Evolutionary conservation across 441 rosid genomes (phyloP).

Genomic region (Eutrema salsugineum): DNA sequence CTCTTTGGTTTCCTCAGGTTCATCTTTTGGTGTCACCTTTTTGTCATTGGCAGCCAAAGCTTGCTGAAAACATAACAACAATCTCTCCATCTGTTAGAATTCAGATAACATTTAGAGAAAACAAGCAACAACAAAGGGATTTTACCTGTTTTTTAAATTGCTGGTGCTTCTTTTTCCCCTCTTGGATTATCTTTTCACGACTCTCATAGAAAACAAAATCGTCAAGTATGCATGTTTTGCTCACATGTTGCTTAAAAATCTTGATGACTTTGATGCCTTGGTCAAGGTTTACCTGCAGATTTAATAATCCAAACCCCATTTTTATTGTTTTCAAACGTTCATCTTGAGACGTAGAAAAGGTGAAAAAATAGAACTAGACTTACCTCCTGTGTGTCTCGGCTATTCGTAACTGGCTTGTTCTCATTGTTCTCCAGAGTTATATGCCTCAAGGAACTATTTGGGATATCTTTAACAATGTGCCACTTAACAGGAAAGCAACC

Average conservation of each 20-base stretch:
- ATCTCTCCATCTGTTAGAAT: not conserved
- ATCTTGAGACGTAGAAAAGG: not conserved
- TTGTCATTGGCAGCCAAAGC: conserved; percentile 18
- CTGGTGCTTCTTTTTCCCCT: conserved; percentile 61
- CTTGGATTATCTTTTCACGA: conserved; percentile 76
- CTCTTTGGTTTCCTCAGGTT: not conserved
- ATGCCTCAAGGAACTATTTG: conserved; percentile 62
- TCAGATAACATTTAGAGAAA: not conserved
- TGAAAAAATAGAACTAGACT: not conserved
- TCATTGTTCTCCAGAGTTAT: conserved; percentile 68
- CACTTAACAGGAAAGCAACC: conserved; percentile 81
- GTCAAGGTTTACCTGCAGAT: conserved; percentile 59
- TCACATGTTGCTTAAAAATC: conserved; percentile 58
- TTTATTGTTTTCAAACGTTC: not conserved
- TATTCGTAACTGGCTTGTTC: conserved; percentile 78
- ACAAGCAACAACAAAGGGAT: not conserved
- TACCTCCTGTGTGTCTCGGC: conserved; percentile 81
- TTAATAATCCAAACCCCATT: not conserved
- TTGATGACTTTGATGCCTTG: conserved; percentile 69
- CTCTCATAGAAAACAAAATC: conserved; percentile 85
- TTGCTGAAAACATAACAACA: conserved; percentile 1
- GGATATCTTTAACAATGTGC: conserved; percentile 71
- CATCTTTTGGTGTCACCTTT: not conserved
- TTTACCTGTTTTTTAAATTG: conserved; percentile 68
- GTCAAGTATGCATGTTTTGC: conserved; percentile 76